phyloP scores from a whole-genome alignment of 176 grass and related monocot species.

The Carex cristatella region DNA sequence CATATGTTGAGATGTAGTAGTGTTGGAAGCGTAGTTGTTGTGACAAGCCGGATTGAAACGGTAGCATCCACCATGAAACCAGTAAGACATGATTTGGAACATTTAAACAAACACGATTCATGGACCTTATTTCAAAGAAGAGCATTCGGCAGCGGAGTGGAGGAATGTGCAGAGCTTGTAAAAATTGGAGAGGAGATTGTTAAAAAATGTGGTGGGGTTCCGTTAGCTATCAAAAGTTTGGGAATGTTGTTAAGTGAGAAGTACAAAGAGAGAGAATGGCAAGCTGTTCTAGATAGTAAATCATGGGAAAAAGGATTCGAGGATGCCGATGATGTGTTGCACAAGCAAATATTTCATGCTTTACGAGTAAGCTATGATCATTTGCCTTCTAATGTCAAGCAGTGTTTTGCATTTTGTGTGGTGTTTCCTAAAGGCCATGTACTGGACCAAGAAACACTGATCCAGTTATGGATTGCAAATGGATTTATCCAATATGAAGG shows the following conservation, averaged over 20 bases:
- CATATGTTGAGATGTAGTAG: constrained; percentile 2
- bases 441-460: constrained; percentile 10
- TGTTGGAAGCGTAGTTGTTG: constrained; percentile 19
- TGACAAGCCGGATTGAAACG: background rate
- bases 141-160: constrained; percentile 11
- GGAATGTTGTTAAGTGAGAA: constrained; percentile 31
- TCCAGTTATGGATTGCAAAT: constrained; percentile 32
- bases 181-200: background rate
- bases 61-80: constrained; percentile 24
- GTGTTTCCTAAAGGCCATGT: constrained; percentile 21
- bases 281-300: background rate
- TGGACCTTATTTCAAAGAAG: constrained; percentile 27
- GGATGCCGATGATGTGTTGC: background rate
- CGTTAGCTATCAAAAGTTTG: constrained; percentile 14
- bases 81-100: background rate
- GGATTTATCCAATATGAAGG: background rate
- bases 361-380: constrained; percentile 29
- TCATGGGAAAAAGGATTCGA: background rate
- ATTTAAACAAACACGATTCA: background rate
- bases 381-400: constrained; percentile 15
- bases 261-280: constrained; percentile 11
- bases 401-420: constrained; percentile 26
- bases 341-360: background rate
- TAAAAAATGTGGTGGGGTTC: constrained; percentile 15
- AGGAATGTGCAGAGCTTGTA: background rate